Conservation (phyloP, 2,329 filamentous ascomycete species). For the Fusarium sp. region DNA sequence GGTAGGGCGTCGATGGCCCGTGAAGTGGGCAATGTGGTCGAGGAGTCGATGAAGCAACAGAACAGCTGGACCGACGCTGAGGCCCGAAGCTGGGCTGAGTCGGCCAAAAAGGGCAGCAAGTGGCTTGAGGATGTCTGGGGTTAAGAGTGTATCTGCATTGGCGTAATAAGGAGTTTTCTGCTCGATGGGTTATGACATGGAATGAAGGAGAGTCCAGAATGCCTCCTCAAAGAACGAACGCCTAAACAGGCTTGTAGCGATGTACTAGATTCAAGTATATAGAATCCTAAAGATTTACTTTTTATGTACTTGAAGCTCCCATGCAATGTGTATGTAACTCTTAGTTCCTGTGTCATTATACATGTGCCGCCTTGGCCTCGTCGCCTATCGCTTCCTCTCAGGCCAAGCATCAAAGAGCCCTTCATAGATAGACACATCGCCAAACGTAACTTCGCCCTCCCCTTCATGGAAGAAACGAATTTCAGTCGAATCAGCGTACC, state of each 20-base stretch:
- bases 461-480: constrained; percentile 52
- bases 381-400: constrained; percentile 35
- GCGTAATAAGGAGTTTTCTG: background rate
- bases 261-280: background rate
- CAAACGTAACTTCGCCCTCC: constrained; percentile 45
- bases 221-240: background rate
- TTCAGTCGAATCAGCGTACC: constrained; percentile 50
- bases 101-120: constrained; percentile 60
- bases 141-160: constrained; percentile 26
- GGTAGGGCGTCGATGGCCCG: constrained; percentile 56
- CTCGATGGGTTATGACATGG: background rate
- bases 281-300: background rate
- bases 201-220: background rate
- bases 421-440: constrained; percentile 49
- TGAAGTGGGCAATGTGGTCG: constrained; percentile 55
- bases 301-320: background rate
- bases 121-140: constrained; percentile 68
- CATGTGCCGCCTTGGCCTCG: background rate
- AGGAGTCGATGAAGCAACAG: constrained; percentile 48
- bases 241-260: background rate
- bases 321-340: background rate
- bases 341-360: background rate
- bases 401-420: constrained; percentile 55
- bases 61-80: constrained; percentile 54
- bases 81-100: constrained; percentile 59